A percentile compares a stretch with the other conserved stretches of the same genome.
Conservation (phyloP, 257 asterid genomes). For the Hygrophila difformis region DNA sequence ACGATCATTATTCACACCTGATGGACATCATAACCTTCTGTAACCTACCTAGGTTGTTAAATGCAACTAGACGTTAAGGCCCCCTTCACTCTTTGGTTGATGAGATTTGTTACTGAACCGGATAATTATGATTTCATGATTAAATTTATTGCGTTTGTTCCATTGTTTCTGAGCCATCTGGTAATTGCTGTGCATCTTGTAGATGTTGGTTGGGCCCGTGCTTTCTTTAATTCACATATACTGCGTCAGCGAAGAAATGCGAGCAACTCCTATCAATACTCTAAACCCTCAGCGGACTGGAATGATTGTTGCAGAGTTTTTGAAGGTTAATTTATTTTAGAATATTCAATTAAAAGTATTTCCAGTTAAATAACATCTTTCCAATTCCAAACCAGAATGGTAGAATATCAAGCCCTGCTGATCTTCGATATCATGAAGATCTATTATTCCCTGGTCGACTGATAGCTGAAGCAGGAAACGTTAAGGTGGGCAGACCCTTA, state of each 20-base stretch:
- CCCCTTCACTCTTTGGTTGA: too few relatives aligned
- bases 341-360: conserved; percentile 6
- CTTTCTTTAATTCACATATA: conserved; percentile 66
- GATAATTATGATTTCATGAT: too few relatives aligned
- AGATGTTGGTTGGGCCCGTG: conserved; percentile 79
- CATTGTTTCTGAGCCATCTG: conserved; percentile 1
- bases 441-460: conserved; percentile 76
- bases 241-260: conserved; percentile 86
- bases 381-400: conserved; percentile 46
- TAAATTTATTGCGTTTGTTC: too few relatives aligned
- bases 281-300: conserved; percentile 96
- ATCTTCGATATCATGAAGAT: conserved; percentile 77
- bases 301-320: conserved; percentile 70
- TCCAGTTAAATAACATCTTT: background rate
- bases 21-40: too few relatives aligned
- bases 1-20: too few relatives aligned
- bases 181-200: conserved; percentile 23
- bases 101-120: too few relatives aligned
- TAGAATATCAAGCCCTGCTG: conserved; percentile 76
- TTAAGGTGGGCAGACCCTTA: conserved; percentile 69
- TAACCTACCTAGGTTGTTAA: too few relatives aligned
- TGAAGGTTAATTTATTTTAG: conserved; percentile 43
- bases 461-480: conserved; percentile 82
- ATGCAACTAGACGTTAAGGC: too few relatives aligned
- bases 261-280: conserved; percentile 90